Percentiles rank a stretch among this genome's conserved stretches.
Conservation (phyloP, 2,329 filamentous ascomycete species). For the Hypoxylon sp. region DNA sequence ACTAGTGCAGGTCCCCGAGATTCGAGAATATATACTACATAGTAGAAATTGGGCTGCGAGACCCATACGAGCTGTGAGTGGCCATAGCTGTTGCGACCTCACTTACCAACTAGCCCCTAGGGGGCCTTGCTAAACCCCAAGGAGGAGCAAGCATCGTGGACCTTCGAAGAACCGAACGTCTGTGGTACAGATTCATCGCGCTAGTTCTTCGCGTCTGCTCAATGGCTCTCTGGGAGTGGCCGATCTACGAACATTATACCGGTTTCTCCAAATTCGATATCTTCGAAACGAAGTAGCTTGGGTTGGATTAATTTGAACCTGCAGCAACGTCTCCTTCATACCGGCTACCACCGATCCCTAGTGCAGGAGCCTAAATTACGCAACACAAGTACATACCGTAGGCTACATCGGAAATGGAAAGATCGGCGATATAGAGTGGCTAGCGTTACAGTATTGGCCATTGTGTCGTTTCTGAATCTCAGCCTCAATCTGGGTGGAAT, state of each 20-base stretch:
- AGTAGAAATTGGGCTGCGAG: constrained; percentile 29
- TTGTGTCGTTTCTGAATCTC: constrained; percentile 38
- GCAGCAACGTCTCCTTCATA: constrained; percentile 23
- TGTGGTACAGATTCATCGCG: constrained; percentile 25
- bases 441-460: constrained; percentile 40
- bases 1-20: constrained; percentile 41
- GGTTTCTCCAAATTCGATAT: constrained; percentile 29
- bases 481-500: constrained; percentile 41
- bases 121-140: constrained; percentile 11
- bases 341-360: constrained; percentile 18
- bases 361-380: constrained; percentile 32
- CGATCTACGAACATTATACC: constrained; percentile 25
- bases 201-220: constrained; percentile 13
- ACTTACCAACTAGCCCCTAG: constrained; percentile 15
- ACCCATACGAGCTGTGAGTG: constrained; percentile 34
- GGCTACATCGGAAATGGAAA: constrained; percentile 24
- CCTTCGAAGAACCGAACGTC: constrained; percentile 19
- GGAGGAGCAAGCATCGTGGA: constrained; percentile 19
- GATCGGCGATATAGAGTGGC: constrained; percentile 35
- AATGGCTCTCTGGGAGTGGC: constrained; percentile 17
- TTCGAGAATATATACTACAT: constrained; percentile 29
- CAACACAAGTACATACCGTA: constrained; percentile 20
- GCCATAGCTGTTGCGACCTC: constrained; percentile 16
- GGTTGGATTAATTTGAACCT: constrained; percentile 15
- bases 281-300: constrained; percentile 24